These are phyloP conservation scores for Platanus orientalis DNA, from an alignment of 164 flowering plant genomes.

Conservation along the genomic window DNA sequence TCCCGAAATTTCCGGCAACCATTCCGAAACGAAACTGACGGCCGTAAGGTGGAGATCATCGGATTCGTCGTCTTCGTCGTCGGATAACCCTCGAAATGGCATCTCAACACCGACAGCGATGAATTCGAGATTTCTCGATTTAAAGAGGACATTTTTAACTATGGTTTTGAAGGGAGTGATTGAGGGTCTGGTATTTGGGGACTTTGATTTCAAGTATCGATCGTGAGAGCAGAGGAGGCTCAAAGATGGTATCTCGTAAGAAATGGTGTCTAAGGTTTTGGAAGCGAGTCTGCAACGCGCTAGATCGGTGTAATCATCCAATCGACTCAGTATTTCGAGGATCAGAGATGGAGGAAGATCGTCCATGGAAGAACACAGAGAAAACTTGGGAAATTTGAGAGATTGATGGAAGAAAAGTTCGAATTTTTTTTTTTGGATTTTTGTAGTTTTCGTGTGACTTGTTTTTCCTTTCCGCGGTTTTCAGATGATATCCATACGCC, in stretches of 20 bases:
- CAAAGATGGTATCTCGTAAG: conserved; percentile 31
- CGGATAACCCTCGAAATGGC: conserved; percentile 14
- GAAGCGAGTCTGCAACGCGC: conserved; percentile 42
- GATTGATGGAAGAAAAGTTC: no score
- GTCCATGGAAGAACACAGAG: conserved; percentile 28
- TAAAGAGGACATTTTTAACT: conserved; percentile 17
- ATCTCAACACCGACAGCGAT: conserved; percentile 36
- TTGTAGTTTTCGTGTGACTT: no score
- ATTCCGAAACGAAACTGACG: conserved; percentile 29
- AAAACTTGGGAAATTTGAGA: no score
- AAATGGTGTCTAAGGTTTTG: conserved; percentile 28
- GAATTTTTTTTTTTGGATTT: no score
- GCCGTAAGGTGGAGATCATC: conserved; percentile 43
- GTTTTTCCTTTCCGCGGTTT: no score
- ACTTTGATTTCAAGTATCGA: conserved; percentile 31
- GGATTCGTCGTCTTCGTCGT: conserved; percentile 43
- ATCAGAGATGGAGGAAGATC: conserved; percentile 32
- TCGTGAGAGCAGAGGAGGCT: conserved; percentile 32
- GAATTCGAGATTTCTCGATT: conserved; percentile 17
- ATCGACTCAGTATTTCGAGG: conserved; percentile 41
- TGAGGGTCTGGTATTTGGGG: conserved; percentile 15
- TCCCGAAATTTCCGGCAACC: conserved; percentile 31
- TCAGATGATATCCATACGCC: no score
- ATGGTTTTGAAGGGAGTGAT: conserved; percentile 43
- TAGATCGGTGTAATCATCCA: conserved; percentile 32